Conservation (phyloP, 108 stramenopile genomes). For the Pelagomonas calceolata region DNA sequence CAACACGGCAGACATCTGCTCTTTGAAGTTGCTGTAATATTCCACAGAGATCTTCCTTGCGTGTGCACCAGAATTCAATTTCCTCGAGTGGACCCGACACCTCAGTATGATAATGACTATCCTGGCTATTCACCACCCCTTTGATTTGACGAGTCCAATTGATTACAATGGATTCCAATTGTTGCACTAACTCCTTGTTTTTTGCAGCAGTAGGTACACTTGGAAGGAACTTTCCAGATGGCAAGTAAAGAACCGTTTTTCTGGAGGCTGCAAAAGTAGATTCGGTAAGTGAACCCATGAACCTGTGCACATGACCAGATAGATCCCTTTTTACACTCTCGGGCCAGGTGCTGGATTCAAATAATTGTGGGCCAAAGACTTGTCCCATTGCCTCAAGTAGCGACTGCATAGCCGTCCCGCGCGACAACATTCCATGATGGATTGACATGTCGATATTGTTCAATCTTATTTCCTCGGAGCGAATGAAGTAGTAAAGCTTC, state of each 20-base stretch:
- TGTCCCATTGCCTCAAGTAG: slow-evolving; percentile 35
- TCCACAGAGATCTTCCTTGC: slow-evolving; percentile 43
- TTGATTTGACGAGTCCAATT: slow-evolving; percentile 60
- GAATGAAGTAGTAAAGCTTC: slow-evolving; percentile 27
- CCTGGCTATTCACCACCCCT: slow-evolving; percentile 36
- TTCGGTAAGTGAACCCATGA: slow-evolving; percentile 53
- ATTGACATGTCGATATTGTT: slow-evolving; percentile 14
- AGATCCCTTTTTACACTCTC: slow-evolving; percentile 45
- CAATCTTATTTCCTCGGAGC: slow-evolving; percentile 15
- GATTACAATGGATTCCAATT: slow-evolving; percentile 47
- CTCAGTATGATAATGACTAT: slow-evolving; percentile 27
- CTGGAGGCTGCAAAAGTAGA: neutral
- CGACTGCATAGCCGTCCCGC: slow-evolving; percentile 23
- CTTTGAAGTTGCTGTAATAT: slow-evolving; percentile 46
- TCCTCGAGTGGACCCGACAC: slow-evolving; percentile 48
- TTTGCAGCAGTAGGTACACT: slow-evolving; percentile 18
- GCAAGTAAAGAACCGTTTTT: slow-evolving; percentile 52
- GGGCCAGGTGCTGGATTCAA: slow-evolving; percentile 19
- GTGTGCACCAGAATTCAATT: slow-evolving; percentile 48
- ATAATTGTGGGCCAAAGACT: slow-evolving; percentile 27
- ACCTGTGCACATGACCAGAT: slow-evolving; percentile 42
- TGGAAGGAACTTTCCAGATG: slow-evolving; percentile 22
- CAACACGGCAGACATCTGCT: slow-evolving; percentile 35
- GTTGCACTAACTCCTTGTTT: slow-evolving; percentile 48
- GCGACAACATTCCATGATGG: slow-evolving; percentile 32